A percentile compares a stretch with the other conserved stretches of the same genome.
phyloP scores from a whole-genome alignment of 2,329 filamentous ascomycete genomes.

The Ophioceras dolichostomum region DNA sequence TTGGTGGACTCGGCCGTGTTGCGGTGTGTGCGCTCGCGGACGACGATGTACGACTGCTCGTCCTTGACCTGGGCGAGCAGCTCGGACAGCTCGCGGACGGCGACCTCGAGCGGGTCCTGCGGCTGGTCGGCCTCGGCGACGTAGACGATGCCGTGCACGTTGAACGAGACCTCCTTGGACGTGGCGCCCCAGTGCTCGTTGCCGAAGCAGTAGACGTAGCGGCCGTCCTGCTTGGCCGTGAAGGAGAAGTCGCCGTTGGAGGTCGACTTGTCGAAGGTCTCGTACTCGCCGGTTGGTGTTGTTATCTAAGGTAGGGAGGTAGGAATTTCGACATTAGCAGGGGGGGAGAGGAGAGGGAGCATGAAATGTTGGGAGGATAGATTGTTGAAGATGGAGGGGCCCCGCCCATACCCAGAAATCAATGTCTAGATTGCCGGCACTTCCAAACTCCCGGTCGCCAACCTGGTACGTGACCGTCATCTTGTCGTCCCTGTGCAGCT shows the following conservation, averaged over 20 bases:
- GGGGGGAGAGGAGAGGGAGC: no score
- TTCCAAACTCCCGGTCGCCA: conserved; percentile 90
- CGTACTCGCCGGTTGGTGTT: conserved; percentile 63
- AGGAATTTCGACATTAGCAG: no score
- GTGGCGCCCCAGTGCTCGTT: conserved; percentile 96
- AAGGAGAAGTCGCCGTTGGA: conserved; percentile 93
- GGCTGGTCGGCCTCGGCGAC: conserved; percentile 78
- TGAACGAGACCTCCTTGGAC: conserved; percentile 97
- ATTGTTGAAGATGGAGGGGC: no score
- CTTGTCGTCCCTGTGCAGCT: conserved; percentile 82
- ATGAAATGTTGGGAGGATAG: no score
- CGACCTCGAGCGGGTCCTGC: conserved; percentile 78
- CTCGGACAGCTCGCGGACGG: conserved; percentile 78
- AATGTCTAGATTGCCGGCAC: conserved; percentile 86
- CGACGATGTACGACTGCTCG: conserved; percentile 92
- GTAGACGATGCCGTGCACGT: conserved; percentile 97
- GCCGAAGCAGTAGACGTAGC: conserved; percentile 95
- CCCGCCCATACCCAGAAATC: conserved; percentile 90
- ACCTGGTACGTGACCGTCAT: conserved; percentile 99
- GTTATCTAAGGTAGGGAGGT: conserved; percentile 50
- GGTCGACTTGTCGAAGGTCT: conserved; percentile 67
- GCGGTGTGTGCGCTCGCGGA: conserved; percentile 89
- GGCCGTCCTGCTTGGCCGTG: conserved; percentile 71
- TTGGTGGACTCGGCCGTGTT: conserved; percentile 99
- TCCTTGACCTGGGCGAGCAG: conserved; percentile 88